Conservation (phyloP, 805 yeast species). For the Metschnikowia lochheadii region DNA sequence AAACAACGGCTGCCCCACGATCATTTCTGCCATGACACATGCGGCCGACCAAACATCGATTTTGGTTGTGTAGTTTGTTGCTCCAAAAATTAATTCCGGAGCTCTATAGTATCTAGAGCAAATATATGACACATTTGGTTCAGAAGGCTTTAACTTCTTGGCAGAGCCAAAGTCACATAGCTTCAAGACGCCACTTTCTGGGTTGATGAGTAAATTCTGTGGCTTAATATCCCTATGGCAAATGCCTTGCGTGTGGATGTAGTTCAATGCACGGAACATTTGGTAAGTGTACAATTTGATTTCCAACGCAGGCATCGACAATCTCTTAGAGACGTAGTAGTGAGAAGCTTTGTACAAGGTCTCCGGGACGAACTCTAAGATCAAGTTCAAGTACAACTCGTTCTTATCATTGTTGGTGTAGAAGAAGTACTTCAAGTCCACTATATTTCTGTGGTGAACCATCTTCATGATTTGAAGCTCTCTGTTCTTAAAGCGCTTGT, state of each 20-base stretch:
- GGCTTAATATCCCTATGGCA: slow-evolving; percentile 96
- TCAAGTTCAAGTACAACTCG: slow-evolving; percentile 83
- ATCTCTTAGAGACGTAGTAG: slow-evolving; percentile 68
- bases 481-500: slow-evolving; percentile 87
- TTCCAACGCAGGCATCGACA: slow-evolving; percentile 84
- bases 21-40: slow-evolving; percentile 95
- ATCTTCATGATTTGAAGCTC: slow-evolving; percentile 94
- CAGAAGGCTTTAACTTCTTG: slow-evolving; percentile 80
- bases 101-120: slow-evolving; percentile 97
- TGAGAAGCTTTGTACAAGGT: slow-evolving; percentile 88
- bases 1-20: slow-evolving; percentile 92
- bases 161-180: slow-evolving; percentile 97
- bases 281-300: slow-evolving; percentile 81
- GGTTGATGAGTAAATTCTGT: slow-evolving; percentile 83
- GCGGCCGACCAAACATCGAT: slow-evolving; percentile 98
- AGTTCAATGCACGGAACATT: slow-evolving; percentile 70
- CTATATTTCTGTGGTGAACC: slow-evolving; percentile 81
- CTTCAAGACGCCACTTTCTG: slow-evolving; percentile 77
- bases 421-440: slow-evolving; percentile 81
- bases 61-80: slow-evolving; percentile 92
- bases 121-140: slow-evolving; percentile 93
- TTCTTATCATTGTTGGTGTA: slow-evolving; percentile 68
- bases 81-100: slow-evolving; percentile 96
- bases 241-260: slow-evolving; percentile 71
- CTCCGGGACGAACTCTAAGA: slow-evolving; percentile 92